Evolutionary conservation across 768 basidiomycete genomes (phyloP), one percentile per base, ranked within the genome.

Genomic region (Boletales sp.): DNA sequence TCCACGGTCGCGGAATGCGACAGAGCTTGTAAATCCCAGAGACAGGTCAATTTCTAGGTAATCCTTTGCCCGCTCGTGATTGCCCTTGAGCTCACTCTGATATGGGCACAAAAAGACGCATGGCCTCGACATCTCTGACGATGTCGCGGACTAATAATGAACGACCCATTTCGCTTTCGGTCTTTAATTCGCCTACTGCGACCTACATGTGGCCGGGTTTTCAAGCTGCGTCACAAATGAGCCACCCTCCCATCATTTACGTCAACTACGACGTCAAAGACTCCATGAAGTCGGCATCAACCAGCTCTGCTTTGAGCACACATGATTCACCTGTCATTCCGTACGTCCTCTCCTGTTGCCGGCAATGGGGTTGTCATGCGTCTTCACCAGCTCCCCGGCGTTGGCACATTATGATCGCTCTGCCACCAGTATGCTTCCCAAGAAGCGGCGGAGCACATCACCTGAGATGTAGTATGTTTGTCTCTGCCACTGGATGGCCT

Each of bases 131-230:
- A n/a, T 54, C 58, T 32, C 45, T 38, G 34, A 52, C 59, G 39
- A 64, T 63, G 32, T 46, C 52, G 25, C 56, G 54, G 54, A 45
- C 48, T 48, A 49, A 57, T 54, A 54, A 60, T 40, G 64, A 67
- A 51, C 68, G 60, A 60, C 68, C 67, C 34, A 62, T 70, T 43
- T 66, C 69, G 42, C 63, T 75, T 46, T 71, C 72, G 19, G 68
- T 74, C 44, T 74, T 74, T 62, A 70, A 72, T 58, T 69, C 72
- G 41, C 67, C 72, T 41, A 74, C 70, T 48, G 71, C 76, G 52
- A 72, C 74, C 41, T 79, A 70, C 61, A 66, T 70, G 59, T 79
- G 76, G 77, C 74, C 74, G n/a, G 67, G 60, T 49, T 70, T 78
- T 52, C 65, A 69, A 56, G 66, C 74, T 54, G 72, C 73, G 21